phyloP scores from a whole-genome alignment of 2,329 filamentous ascomycete genomes.

The Alternaria sp. region DNA sequence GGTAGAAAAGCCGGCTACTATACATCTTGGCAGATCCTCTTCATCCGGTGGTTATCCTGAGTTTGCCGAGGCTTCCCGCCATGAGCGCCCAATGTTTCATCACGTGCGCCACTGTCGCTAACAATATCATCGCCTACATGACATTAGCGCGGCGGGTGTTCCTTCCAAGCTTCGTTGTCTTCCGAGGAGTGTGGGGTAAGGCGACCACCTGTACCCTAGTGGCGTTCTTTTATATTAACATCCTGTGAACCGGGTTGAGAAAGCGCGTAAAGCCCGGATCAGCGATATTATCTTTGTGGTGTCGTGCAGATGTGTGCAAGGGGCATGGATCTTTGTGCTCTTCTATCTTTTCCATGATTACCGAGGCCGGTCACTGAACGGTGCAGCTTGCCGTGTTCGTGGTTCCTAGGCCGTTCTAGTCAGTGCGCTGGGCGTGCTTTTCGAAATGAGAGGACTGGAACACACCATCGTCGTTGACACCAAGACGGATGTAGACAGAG shows the following conservation, averaged over 20 bases:
- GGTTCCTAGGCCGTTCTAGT: neutral
- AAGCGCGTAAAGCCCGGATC: constrained; percentile 12
- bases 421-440: constrained; percentile 1
- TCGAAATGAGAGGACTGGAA: constrained; percentile 7
- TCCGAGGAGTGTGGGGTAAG: constrained; percentile 5
- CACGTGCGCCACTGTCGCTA: constrained; percentile 2
- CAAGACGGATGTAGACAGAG: constrained; percentile 8
- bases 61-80: constrained; percentile 10
- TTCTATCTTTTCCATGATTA: neutral
- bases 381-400: neutral
- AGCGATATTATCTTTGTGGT: constrained; percentile 6
- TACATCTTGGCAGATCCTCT: constrained; percentile 1
- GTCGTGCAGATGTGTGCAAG: constrained; percentile 7
- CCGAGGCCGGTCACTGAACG: neutral
- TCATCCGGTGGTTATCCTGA: constrained; percentile 11
- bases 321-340: neutral
- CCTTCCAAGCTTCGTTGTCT: neutral
- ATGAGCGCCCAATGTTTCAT: neutral
- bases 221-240: constrained; percentile 13
- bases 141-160: neutral
- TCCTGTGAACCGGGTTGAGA: constrained; percentile 9
- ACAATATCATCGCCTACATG: neutral
- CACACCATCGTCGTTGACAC: constrained; percentile 4
- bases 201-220: neutral
- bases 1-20: constrained; percentile 6